Percentiles rank a stretch among this genome's conserved stretches.
phyloP scores from a whole-genome alignment of 805 yeast species.

The Scheffersomyces spartinae region DNA sequence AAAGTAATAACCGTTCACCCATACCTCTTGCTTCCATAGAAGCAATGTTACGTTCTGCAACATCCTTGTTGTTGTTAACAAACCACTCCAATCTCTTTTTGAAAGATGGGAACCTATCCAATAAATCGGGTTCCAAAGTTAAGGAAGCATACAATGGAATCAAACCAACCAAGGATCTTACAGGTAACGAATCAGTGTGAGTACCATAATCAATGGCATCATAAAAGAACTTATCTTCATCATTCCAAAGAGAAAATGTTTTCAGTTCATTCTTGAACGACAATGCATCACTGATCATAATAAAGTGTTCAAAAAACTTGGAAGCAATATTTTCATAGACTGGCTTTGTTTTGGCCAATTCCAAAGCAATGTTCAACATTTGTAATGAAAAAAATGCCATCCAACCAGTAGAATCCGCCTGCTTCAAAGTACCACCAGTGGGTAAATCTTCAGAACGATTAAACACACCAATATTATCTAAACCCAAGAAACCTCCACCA shows the following conservation, averaged over 20 bases:
- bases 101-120: constrained; percentile 71
- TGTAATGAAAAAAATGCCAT: constrained; percentile 87
- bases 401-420: constrained; percentile 97
- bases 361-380: constrained; percentile 87
- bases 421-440: constrained; percentile 82
- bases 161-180: constrained; percentile 81
- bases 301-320: constrained; percentile 86
- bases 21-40: constrained; percentile 72
- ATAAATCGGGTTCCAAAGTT: constrained; percentile 75
- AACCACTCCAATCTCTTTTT: constrained; percentile 80
- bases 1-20: constrained; percentile 68
- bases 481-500: constrained; percentile 89
- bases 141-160: constrained; percentile 85
- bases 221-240: constrained; percentile 76
- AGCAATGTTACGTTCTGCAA: constrained; percentile 77
- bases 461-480: constrained; percentile 87
- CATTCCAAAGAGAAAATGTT: constrained; percentile 76
- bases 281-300: constrained; percentile 90
- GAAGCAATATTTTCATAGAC: constrained; percentile 91
- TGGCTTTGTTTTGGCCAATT: constrained; percentile 72
- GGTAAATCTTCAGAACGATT: constrained; percentile 90
- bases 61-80: constrained; percentile 50
- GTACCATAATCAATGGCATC: constrained; percentile 78
- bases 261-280: constrained; percentile 37
- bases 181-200: constrained; percentile 59